These are phyloP conservation scores for Plenodomus lindquistii DNA, from an alignment of 2,329 filamentous ascomycete species.

Conservation along the genomic window DNA sequence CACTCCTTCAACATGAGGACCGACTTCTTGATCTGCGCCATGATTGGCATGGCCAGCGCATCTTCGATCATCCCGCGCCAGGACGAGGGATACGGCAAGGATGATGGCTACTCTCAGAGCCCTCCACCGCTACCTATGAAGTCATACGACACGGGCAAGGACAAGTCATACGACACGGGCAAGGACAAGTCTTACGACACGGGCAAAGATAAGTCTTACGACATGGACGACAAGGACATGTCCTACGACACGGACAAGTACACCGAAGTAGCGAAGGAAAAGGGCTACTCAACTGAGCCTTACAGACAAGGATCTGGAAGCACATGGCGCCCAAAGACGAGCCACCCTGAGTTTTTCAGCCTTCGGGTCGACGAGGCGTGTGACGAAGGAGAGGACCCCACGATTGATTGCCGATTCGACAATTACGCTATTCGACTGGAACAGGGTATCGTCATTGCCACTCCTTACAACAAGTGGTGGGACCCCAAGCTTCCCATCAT, in stretches of 20 bases:
- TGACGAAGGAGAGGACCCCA: neutral
- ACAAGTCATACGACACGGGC: neutral
- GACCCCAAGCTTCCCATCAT: conserved; percentile 31
- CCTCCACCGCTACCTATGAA: neutral
- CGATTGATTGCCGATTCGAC: conserved; percentile 14
- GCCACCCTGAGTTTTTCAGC: conserved; percentile 30
- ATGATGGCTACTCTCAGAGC: neutral
- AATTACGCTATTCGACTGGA: conserved; percentile 29
- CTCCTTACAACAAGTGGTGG: conserved; percentile 35
- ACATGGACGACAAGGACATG: too few species aligned
- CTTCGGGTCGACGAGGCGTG: conserved; percentile 25
- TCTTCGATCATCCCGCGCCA: conserved; percentile 12
- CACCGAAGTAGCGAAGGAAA: neutral
- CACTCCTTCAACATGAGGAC: conserved; percentile 29
- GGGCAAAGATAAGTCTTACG: too few species aligned
- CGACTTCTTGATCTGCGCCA: conserved; percentile 12
- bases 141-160: neutral
- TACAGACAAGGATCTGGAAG: conserved; percentile 1
- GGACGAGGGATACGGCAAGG: neutral
- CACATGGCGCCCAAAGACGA: conserved; percentile 29
- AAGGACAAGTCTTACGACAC: neutral
- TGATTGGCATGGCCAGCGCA: conserved; percentile 24
- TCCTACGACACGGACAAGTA: neutral
- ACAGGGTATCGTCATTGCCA: conserved; percentile 31
- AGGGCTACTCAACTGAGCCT: neutral